Percentiles rank a stretch among this genome's conserved stretches.
These are phyloP conservation scores for Fusarium gaditjirri DNA, from an alignment of 2,329 filamentous ascomycete species.

Conservation along the genomic window DNA sequence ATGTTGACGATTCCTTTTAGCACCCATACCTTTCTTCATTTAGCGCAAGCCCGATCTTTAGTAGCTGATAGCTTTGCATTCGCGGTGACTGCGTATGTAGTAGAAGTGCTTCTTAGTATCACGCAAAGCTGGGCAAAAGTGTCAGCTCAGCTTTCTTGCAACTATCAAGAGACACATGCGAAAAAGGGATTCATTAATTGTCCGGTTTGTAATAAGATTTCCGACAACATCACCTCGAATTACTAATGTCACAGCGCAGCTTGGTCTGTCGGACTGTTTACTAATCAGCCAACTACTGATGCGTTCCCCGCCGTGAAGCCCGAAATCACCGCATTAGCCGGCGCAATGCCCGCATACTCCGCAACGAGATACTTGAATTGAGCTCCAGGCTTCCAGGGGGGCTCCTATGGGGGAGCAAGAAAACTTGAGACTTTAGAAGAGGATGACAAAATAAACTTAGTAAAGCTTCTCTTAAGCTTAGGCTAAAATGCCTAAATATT, in stretches of 20 bases:
- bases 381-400: background rate
- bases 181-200: background rate
- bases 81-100: no score
- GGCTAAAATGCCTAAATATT: no score
- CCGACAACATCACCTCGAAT: fast-evolving
- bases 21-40: background rate
- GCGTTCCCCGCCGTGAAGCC: background rate
- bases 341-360: background rate
- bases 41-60: background rate
- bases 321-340: background rate
- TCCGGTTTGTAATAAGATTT: background rate
- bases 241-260: background rate
- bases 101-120: background rate
- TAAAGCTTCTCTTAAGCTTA: no score
- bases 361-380: background rate
- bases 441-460: no score
- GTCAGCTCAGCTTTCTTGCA: background rate
- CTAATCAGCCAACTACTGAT: background rate
- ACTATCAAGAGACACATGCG: background rate
- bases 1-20: fast-evolving
- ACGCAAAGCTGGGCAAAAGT: background rate
- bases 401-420: no score
- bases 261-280: background rate
- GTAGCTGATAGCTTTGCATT: no score
- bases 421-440: no score